These are phyloP conservation scores for Pelomyxa schiedti DNA, from an alignment of 78 protist species.

Conservation along the genomic window DNA sequence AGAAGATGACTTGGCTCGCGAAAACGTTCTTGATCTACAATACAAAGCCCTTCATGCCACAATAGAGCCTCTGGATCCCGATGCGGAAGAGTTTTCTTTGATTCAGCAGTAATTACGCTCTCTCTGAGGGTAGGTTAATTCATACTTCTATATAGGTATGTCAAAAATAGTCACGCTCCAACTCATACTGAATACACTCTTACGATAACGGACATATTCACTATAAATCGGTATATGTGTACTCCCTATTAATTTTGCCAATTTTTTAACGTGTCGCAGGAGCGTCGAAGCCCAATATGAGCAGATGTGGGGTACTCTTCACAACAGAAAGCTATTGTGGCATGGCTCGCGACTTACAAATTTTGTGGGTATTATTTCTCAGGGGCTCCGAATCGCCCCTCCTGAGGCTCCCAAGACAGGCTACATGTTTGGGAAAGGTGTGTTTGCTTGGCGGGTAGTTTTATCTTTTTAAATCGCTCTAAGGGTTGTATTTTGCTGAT, in stretches of 20 bases:
- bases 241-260: no score
- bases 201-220: not conserved
- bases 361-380: conserved; percentile 68
- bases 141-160: no score
- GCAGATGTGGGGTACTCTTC: not conserved
- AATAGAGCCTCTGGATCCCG: not conserved
- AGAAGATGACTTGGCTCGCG: not conserved
- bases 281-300: not conserved
- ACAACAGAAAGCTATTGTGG: conserved; percentile 75
- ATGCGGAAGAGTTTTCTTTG: not conserved
- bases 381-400: conserved; percentile 85
- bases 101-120: not conserved
- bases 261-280: no score
- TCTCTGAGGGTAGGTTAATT: no score
- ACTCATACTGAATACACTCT: not conserved
- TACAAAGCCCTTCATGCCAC: not conserved
- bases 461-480: no score
- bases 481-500: conserved; percentile 48
- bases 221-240: not conserved
- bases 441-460: no score
- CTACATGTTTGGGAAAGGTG: conserved; percentile 91
- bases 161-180: not conserved
- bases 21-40: not conserved
- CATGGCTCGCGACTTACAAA: conserved; percentile 81
- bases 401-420: conserved; percentile 89